Evolutionary conservation across 1,284 basidiomycete genomes (phyloP).

Genomic region (Caloboletus inedulis): DNA sequence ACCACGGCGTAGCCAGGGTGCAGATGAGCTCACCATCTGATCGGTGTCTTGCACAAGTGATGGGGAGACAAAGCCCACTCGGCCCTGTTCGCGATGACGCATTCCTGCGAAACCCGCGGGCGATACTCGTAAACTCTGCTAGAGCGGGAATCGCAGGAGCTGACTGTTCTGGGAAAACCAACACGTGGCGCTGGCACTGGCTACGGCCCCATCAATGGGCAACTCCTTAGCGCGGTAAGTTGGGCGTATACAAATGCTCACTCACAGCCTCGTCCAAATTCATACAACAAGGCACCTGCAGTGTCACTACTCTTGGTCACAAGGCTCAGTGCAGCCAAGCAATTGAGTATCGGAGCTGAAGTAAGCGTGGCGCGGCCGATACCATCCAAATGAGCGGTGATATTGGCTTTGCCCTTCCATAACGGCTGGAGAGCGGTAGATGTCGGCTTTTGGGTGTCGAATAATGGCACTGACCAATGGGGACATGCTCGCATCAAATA

Average conservation of each 20-base stretch:
- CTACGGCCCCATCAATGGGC: neutral
- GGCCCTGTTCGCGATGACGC: conserved; percentile 18
- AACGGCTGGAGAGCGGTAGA: conserved; percentile 8
- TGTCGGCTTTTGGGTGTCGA: conserved; percentile 12
- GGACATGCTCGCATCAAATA: neutral
- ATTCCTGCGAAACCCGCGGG: conserved; percentile 27
- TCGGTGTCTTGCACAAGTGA: neutral
- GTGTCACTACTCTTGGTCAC: neutral
- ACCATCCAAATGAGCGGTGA: neutral
- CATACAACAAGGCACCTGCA: neutral
- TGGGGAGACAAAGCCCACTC: neutral
- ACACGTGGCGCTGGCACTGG: conserved; percentile 13
- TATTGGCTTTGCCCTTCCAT: neutral
- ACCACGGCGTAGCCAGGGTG: conserved; percentile 6
- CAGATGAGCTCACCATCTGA: neutral
- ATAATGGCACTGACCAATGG: neutral
- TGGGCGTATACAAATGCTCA: conserved; percentile 25
- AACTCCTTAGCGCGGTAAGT: conserved; percentile 3
- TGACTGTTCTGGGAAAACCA: conserved; percentile 16
- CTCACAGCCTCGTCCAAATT: conserved; percentile 14
- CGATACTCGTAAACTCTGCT: conserved; percentile 15
- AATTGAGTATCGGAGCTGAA: neutral
- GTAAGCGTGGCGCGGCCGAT: neutral
- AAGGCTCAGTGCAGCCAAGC: neutral
- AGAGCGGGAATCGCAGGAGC: conserved; percentile 12